Conservation (phyloP, 1,139 yeast species). For the Wickerhamomyces sp. region DNA sequence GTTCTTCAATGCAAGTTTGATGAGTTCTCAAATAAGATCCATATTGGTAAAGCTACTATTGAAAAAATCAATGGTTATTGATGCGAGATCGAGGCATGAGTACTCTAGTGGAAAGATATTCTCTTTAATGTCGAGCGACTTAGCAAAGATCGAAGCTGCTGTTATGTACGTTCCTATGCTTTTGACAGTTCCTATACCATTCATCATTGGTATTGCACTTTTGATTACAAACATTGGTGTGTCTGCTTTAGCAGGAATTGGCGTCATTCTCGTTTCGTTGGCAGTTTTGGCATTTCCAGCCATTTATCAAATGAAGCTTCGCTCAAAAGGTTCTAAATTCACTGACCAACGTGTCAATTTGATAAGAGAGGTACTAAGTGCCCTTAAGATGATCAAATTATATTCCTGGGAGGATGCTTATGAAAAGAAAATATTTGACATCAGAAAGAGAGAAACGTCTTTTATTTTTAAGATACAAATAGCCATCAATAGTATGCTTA, state of each 20-base stretch:
- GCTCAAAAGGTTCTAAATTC: slow-evolving; percentile 38
- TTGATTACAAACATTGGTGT: slow-evolving; percentile 66
- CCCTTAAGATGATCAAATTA: slow-evolving; percentile 48
- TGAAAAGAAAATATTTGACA: slow-evolving; percentile 35
- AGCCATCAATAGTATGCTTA: not conserved
- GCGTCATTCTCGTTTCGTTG: slow-evolving; percentile 34
- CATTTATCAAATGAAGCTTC: slow-evolving; percentile 30
- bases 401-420: slow-evolving; percentile 57
- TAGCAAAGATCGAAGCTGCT: slow-evolving; percentile 73
- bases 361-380: slow-evolving; percentile 46
- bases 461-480: slow-evolving; percentile 42
- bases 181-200: slow-evolving; percentile 2
- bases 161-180: slow-evolving; percentile 7
- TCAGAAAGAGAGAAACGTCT: slow-evolving; percentile 40
- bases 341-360: slow-evolving; percentile 47
- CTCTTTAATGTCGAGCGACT: slow-evolving; percentile 68
- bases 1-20: slow-evolving; percentile 51
- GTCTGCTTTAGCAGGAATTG: slow-evolving; percentile 63
- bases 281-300: slow-evolving; percentile 31
- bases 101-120: slow-evolving; percentile 66
- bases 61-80: slow-evolving; percentile 47
- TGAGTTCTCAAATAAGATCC: slow-evolving; percentile 63
- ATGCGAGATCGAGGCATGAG: slow-evolving; percentile 48
- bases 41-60: slow-evolving; percentile 44
- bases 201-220: slow-evolving; percentile 54